Evolutionary conservation across 495 filamentous ascomycete genomes (phyloP).

Genomic region (Lepidopterella palustris): DNA sequence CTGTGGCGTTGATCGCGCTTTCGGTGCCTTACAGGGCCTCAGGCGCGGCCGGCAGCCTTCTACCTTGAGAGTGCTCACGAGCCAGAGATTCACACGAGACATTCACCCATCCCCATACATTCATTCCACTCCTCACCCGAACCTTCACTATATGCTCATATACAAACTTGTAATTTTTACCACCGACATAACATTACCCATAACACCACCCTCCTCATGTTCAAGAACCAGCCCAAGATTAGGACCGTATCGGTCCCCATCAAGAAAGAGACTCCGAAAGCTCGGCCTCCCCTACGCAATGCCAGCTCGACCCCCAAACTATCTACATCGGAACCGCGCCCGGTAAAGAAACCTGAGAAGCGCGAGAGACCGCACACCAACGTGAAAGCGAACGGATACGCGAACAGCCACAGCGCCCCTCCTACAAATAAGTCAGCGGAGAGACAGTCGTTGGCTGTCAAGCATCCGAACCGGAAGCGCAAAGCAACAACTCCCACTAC

Average conservation of each 20-base stretch:
- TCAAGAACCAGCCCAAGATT: slow-evolving; percentile 11
- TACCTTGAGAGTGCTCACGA: too few species aligned
- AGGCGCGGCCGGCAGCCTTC: too few species aligned
- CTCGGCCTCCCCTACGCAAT: slow-evolving; percentile 3
- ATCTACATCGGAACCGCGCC: not conserved
- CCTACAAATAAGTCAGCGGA: slow-evolving; percentile 11
- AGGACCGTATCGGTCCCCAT: slow-evolving; percentile 17
- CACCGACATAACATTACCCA: too few species aligned
- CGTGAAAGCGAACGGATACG: not conserved
- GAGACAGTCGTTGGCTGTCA: slow-evolving; percentile 12
- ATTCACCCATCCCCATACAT: too few species aligned
- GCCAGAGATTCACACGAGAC: too few species aligned
- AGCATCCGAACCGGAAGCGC: slow-evolving; percentile 18
- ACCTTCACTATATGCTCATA: too few species aligned
- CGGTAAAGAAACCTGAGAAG: too few species aligned
- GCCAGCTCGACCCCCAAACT: not conserved
- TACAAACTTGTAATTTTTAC: too few species aligned
- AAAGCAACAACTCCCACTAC: slow-evolving; percentile 23
- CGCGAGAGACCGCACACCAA: not conserved
- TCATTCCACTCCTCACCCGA: too few species aligned
- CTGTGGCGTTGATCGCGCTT: too few species aligned
- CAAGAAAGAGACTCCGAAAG: slow-evolving; percentile 12
- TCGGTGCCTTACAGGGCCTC: too few species aligned
- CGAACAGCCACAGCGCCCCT: slow-evolving; percentile 17
- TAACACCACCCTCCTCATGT: slow-evolving; percentile 6